Evolutionary conservation across 2,329 filamentous ascomycete species (phyloP).

Genomic region (Colletotrichum eleusines): DNA sequence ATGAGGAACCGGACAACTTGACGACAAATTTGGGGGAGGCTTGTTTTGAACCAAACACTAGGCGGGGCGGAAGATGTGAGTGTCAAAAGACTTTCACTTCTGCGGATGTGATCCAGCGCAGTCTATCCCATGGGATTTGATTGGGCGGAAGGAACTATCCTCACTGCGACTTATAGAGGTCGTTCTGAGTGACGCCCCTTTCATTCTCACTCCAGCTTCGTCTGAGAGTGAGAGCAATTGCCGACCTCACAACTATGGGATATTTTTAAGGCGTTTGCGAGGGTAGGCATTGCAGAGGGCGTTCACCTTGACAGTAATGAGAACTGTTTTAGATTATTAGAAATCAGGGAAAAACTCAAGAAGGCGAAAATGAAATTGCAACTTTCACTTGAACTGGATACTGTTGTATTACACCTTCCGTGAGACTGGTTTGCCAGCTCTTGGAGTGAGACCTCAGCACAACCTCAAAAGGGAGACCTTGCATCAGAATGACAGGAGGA

Average conservation of each 20-base stretch:
- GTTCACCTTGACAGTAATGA: slow-evolving; percentile 27
- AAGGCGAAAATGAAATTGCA: slow-evolving; percentile 11
- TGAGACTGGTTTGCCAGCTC: background rate
- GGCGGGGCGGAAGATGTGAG: slow-evolving; percentile 1
- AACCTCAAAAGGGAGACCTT: background rate
- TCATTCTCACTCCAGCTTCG: background rate
- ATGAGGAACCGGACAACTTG: slow-evolving; percentile 17
- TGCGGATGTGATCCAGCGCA: background rate
- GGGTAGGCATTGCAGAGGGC: slow-evolving; percentile 37
- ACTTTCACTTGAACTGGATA: slow-evolving; percentile 4
- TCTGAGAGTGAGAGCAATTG: slow-evolving; percentile 4
- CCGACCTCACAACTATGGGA: slow-evolving; percentile 33
- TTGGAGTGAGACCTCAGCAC: background rate
- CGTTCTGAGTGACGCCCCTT: background rate
- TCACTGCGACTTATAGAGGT: background rate
- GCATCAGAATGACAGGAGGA: background rate
- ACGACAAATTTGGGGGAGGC: slow-evolving; percentile 19
- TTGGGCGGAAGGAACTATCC: background rate
- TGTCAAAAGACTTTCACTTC: slow-evolving; percentile 18
- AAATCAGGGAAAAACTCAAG: background rate
- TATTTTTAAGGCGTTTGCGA: slow-evolving; percentile 36
- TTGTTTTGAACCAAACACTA: slow-evolving; percentile 6
- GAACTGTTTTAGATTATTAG: slow-evolving; percentile 34
- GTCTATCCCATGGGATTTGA: background rate
- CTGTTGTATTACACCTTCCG: background rate